These are phyloP conservation scores for Ustilago bromivora DNA, from an alignment of 1,284 basidiomycete species.

Conservation along the genomic window DNA sequence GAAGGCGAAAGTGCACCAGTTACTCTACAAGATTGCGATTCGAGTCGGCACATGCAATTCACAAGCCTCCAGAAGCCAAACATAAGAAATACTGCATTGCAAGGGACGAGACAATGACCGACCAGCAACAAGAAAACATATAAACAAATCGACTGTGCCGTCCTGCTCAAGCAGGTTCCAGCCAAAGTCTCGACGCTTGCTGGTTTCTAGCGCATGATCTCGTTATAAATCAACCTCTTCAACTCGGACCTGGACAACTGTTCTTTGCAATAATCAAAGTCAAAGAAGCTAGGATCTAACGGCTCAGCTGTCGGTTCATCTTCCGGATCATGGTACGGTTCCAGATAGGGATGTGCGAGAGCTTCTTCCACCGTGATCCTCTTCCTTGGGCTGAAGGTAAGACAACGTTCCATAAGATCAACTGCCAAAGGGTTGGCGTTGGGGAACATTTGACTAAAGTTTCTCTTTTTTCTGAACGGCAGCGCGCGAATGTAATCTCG, in stretches of 20 bases:
- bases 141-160: no score
- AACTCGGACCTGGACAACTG: constrained; percentile 71
- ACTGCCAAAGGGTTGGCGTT: constrained; percentile 77
- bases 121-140: constrained; percentile 1
- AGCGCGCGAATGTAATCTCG: constrained; percentile 92
- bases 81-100: constrained; percentile 10
- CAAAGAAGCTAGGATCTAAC: constrained; percentile 67
- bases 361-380: constrained; percentile 68
- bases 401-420: constrained; percentile 87
- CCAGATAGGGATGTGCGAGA: constrained; percentile 66
- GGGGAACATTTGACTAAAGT: constrained; percentile 81
- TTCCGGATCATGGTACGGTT: constrained; percentile 68
- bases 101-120: background rate
- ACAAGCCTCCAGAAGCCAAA: background rate
- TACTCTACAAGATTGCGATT: background rate
- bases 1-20: no score
- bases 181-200: no score
- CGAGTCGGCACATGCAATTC: background rate
- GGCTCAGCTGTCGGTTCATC: constrained; percentile 67
- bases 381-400: constrained; percentile 75
- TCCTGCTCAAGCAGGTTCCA: no score
- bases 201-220: constrained; percentile 47
- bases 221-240: constrained; percentile 65
- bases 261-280: constrained; percentile 69
- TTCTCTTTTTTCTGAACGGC: constrained; percentile 87